Evolutionary conservation across 169 alveolate species (phyloP).

Genomic region (Eimeria necatrix): DNA sequence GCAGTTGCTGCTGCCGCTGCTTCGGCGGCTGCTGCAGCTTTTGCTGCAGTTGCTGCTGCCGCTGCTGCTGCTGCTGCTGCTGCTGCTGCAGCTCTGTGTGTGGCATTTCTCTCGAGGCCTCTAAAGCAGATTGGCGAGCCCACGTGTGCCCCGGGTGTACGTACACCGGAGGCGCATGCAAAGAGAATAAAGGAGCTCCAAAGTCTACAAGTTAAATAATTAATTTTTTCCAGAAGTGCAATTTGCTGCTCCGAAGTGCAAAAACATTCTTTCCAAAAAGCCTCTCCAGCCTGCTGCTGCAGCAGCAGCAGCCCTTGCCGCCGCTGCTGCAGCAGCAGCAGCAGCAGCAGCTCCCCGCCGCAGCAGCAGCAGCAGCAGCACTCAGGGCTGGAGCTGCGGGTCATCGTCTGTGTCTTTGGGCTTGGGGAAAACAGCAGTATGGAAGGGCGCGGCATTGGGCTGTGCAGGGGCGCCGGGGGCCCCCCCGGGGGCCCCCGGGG

Average conservation of each 20-base stretch:
- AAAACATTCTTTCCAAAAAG: not conserved
- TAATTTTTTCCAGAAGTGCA: too few species aligned
- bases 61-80: conserved; percentile 24
- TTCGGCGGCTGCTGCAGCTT: not conserved
- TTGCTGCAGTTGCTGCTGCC: not conserved
- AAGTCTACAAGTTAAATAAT: too few species aligned
- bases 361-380: too few species aligned
- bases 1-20: conserved; percentile 39
- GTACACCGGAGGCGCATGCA: too few species aligned
- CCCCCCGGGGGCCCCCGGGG: too few species aligned
- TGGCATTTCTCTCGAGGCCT: conserved; percentile 87
- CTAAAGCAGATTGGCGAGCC: too few species aligned
- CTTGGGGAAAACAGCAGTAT: conserved; percentile 42
- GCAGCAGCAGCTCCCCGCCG: not conserved
- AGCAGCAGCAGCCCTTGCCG: not conserved
- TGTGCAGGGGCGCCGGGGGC: not conserved
- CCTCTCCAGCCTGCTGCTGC: not conserved
- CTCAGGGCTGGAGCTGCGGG: not conserved
- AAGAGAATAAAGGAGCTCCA: too few species aligned
- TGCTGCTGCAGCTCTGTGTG: conserved; percentile 38
- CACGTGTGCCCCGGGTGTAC: too few species aligned
- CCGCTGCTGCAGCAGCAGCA: not conserved
- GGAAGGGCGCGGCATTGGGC: not conserved
- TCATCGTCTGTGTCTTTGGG: not conserved
- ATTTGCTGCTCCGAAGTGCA: conserved; percentile 87